These are phyloP conservation scores for Penicillium concentricum DNA, from an alignment of 2,329 filamentous ascomycete species.

Conservation along the genomic window DNA sequence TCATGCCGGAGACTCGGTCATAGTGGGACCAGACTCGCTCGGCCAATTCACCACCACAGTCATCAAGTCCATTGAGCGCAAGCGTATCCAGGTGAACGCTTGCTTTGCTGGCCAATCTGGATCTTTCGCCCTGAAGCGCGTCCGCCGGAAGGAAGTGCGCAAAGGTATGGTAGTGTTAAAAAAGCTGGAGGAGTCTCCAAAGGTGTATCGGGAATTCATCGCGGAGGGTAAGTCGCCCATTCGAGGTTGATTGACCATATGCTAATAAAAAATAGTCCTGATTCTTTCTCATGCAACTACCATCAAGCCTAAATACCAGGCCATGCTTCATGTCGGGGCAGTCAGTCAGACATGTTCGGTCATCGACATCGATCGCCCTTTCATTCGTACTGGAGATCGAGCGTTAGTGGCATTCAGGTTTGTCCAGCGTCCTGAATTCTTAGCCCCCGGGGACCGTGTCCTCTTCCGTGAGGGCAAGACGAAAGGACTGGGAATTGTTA, in stretches of 20 bases:
- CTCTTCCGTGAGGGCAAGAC: conserved; percentile 93
- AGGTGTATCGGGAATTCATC: conserved; percentile 72
- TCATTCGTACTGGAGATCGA: conserved; percentile 91
- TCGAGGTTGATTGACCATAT: background rate
- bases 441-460: conserved; percentile 82
- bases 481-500: conserved; percentile 93
- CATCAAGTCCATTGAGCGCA: conserved; percentile 90
- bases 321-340: conserved; percentile 94
- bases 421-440: conserved; percentile 88
- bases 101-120: conserved; percentile 90
- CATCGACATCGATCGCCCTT: conserved; percentile 94
- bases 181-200: conserved; percentile 72
- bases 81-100: conserved; percentile 82
- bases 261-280: conserved; percentile 58
- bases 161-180: conserved; percentile 98
- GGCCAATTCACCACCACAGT: conserved; percentile 86
- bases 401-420: conserved; percentile 93
- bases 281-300: conserved; percentile 96
- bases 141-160: conserved; percentile 85
- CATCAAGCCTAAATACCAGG: conserved; percentile 95
- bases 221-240: conserved; percentile 61
- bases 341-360: conserved; percentile 95
- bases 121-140: conserved; percentile 83
- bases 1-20: conserved; percentile 83
- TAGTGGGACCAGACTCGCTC: conserved; percentile 85